These are phyloP conservation scores for Aotearoamyces nothofagi DNA, from an alignment of 2,329 filamentous ascomycete species.

Conservation along the genomic window DNA sequence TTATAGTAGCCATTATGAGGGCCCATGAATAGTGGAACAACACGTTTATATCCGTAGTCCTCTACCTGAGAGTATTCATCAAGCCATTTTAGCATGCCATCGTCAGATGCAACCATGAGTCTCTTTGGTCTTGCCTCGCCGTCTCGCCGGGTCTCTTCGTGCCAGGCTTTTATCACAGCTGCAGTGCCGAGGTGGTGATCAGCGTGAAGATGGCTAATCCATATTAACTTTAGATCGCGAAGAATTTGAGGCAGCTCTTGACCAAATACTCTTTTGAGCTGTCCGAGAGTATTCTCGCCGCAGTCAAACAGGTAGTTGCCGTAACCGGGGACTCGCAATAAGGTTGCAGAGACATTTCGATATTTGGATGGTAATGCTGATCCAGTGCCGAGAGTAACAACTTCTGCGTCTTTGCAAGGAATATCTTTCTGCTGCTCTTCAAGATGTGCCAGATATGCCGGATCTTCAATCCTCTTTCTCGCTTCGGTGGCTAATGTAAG, in stretches of 20 bases:
- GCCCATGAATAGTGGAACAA: conserved; percentile 12
- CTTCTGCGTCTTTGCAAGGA: conserved; percentile 60
- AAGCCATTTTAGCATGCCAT: conserved; percentile 61
- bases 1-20: conserved; percentile 12
- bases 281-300: conserved; percentile 84
- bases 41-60: conserved; percentile 51
- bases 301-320: conserved; percentile 88
- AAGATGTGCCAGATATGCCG: conserved; percentile 32
- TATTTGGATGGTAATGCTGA: conserved; percentile 85
- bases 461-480: conserved; percentile 22
- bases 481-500: conserved; percentile 35
- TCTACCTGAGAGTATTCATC: conserved; percentile 68
- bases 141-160: conserved; percentile 32
- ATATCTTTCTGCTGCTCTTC: conserved; percentile 44
- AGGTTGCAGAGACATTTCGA: conserved; percentile 82
- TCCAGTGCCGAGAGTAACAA: conserved; percentile 80
- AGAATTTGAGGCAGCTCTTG: conserved; percentile 56
- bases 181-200: conserved; percentile 85
- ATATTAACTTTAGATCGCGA: conserved; percentile 65
- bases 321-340: conserved; percentile 68
- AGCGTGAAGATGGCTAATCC: conserved; percentile 91
- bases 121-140: conserved; percentile 21
- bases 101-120: conserved; percentile 54
- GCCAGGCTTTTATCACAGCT: conserved; percentile 74
- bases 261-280: conserved; percentile 61